Conservation (phyloP, 2,329 filamentous ascomycete genomes). For the Didymellaceae sp. region DNA sequence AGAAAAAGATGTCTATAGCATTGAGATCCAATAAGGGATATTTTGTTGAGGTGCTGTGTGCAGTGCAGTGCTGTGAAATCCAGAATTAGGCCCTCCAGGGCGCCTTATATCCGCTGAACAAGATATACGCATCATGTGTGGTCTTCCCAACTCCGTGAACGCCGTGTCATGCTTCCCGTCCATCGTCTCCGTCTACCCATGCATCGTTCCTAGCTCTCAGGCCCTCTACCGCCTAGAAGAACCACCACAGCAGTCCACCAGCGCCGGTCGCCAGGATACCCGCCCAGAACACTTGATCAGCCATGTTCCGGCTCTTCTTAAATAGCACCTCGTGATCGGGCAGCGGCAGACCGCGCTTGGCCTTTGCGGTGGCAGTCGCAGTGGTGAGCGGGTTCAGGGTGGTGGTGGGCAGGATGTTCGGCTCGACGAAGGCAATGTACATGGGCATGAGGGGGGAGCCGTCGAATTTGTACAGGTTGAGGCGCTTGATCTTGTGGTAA, state of each 20-base stretch:
- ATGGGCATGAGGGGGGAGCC: constrained; percentile 71
- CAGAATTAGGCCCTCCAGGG: not conserved
- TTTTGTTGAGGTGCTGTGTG: no score
- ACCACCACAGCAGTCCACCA: constrained; percentile 57
- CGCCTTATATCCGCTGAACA: no score
- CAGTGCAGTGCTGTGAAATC: no score
- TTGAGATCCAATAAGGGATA: no score
- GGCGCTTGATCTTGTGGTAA: constrained; percentile 67
- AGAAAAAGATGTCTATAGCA: no score
- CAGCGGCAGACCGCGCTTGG: constrained; percentile 47
- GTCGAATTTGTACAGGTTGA: constrained; percentile 69
- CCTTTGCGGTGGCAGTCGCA: constrained; percentile 45
- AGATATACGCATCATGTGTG: no score
- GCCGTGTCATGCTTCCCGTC: not conserved
- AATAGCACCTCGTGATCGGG: constrained; percentile 48
- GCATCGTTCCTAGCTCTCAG: not conserved
- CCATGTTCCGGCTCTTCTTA: constrained; percentile 44
- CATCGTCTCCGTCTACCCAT: not conserved
- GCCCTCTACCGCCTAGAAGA: constrained; percentile 39
- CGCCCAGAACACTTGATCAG: constrained; percentile 59
- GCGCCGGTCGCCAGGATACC: constrained; percentile 56
- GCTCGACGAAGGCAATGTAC: constrained; percentile 68
- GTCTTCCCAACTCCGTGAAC: constrained; percentile 12
- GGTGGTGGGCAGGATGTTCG: constrained; percentile 72
- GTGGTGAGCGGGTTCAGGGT: constrained; percentile 65